Conservation (phyloP, 768 basidiomycete genomes). For the Suillus cothurnatus region DNA sequence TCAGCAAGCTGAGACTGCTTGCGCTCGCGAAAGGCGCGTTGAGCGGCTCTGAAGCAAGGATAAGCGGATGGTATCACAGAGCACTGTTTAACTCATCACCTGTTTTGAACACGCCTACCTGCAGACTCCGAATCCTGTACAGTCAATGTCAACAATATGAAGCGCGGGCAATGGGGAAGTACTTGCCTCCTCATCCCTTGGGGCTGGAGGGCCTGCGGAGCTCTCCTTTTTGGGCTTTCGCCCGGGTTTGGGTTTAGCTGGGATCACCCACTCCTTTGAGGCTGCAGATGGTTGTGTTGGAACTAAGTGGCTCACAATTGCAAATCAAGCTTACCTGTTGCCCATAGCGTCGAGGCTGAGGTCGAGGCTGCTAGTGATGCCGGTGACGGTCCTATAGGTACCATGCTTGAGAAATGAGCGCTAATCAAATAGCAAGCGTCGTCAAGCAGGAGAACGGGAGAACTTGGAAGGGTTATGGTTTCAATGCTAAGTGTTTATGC, state of each 20-base stretch:
- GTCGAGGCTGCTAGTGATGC: constrained; percentile 35
- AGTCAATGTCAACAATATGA: constrained; percentile 8
- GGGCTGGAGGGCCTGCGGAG: constrained; percentile 21
- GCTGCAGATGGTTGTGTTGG: constrained; percentile 43
- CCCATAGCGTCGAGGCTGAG: constrained; percentile 69
- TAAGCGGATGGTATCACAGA: not conserved
- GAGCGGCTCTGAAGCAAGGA: constrained; percentile 64
- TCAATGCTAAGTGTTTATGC: not conserved
- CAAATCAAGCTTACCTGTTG: constrained; percentile 54
- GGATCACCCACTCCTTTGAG: constrained; percentile 89
- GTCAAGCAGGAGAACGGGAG: constrained; percentile 14
- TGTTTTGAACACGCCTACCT: constrained; percentile 76
- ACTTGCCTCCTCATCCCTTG: constrained; percentile 55
- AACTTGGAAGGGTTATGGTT: not conserved
- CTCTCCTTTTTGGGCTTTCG: constrained; percentile 83
- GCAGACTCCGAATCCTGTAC: constrained; percentile 51
- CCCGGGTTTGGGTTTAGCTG: constrained; percentile 84
- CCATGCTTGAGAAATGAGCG: constrained; percentile 28
- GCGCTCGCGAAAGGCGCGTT: constrained; percentile 87
- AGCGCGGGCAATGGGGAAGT: constrained; percentile 6
- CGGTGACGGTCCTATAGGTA: constrained; percentile 32
- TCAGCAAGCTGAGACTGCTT: constrained; percentile 89
- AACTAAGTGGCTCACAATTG: constrained; percentile 1
- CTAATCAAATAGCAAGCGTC: constrained; percentile 18
- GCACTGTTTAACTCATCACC: constrained; percentile 40